Conservation (phyloP, 2,329 filamentous ascomycete species). For the Lachnellula occidentalis region DNA sequence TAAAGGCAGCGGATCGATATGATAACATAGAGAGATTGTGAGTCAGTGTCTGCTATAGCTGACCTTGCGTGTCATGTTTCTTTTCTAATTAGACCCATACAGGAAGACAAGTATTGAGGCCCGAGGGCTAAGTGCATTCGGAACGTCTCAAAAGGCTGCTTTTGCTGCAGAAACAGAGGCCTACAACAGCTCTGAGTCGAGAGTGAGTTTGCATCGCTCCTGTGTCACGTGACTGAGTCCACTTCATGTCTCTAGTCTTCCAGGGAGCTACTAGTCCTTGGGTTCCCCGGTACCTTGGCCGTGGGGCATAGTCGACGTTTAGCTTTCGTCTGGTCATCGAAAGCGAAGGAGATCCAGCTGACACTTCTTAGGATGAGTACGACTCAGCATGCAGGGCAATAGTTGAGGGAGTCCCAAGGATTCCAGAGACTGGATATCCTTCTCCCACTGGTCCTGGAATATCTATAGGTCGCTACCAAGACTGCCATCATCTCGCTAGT, state of each 20-base stretch:
- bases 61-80: not conserved
- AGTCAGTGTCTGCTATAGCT: conserved; percentile 29
- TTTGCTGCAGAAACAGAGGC: conserved; percentile 61
- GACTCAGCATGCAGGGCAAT: conserved; percentile 37
- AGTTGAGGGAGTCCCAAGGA: conserved; percentile 30
- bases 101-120: conserved; percentile 29
- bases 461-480: conserved; percentile 47
- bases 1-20: conserved; percentile 46
- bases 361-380: conserved; percentile 50
- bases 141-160: conserved; percentile 46
- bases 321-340: no score
- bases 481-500: conserved; percentile 50
- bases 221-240: not conserved
- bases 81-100: not conserved
- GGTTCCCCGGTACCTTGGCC: no score
- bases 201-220: conserved; percentile 41
- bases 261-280: no score
- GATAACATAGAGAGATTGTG: conserved; percentile 58
- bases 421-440: conserved; percentile 4
- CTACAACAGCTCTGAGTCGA: conserved; percentile 51
- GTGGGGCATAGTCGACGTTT: no score
- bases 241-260: not conserved
- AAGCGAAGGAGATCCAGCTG: not conserved
- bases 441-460: conserved; percentile 33
- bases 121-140: conserved; percentile 39